Base-by-base conservation (phyloP, 1,139 yeast genomes). In the Pneumocystis sp. region DNA sequence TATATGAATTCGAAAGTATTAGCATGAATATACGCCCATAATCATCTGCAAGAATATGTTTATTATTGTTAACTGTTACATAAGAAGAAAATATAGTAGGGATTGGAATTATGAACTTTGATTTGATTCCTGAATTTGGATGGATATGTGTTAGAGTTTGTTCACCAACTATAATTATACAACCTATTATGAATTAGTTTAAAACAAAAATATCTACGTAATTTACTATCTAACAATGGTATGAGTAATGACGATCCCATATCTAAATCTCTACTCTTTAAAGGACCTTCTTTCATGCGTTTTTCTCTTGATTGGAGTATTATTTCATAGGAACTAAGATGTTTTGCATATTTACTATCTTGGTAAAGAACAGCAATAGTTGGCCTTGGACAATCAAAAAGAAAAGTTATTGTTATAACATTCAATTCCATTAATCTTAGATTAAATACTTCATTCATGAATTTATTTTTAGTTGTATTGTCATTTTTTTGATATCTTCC, bases 11-110 rank as follows among this genome's bases (percentile, higher is more conserved):
- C 4, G 34, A 59, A 7, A 69, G 50, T 12, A 63, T 65, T 42
- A 70, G 40, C 31, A 68, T 63, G 59, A 68, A 66, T 15, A 69
- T 39, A 39, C 65, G 63, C 17, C 71, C 71, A 35, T 65, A 64
- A 29, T 70, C 71, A 57, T 70, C 71, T 12, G 70, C 70, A 15
- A 70, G 66, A 6, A 70, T 57, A 59, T 61, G 69, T 42, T 65
- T 64, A 37, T 60, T 56, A 35, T 56, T 65, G 25, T 64, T 67
- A 19, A 68, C 61, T 10, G 61, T 34, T 2, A 70, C 61, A 40
- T 63, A 65, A 40, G 70, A 67, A 42, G 68, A 66, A 61, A 68
- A 69, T 40, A 63, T 63, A 8, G 68, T 66, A 34, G 71, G 70
- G 29, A 68, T 63, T 3, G 70, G 66, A 25, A 63, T 12, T 35